Evolutionary conservation across 2,329 filamentous ascomycete species (phyloP), one percentile per base, ranked within the genome.

Genomic region (Phoma herbarum): DNA sequence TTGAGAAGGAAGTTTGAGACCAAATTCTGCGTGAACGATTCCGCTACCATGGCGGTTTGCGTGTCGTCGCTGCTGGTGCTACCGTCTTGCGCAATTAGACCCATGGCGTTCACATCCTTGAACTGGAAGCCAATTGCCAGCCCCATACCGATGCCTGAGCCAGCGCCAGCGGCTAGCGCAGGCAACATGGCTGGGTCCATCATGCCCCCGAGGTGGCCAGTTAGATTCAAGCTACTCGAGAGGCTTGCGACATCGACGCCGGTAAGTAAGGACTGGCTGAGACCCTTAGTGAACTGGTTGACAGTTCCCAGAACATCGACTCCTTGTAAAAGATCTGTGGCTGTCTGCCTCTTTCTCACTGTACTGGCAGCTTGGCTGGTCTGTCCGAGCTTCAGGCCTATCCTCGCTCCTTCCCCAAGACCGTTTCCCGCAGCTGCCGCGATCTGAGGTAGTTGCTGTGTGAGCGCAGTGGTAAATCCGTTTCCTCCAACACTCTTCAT

Each of bases 101-200:
- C 46, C 10, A 39, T 25, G 3, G 59, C 57, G 9, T 60, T 50
- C 6, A 29, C 47, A 26, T 60, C 6, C 12, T 62, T 69, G 43
- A 65, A 51, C 4, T 57, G 52, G 11, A 73, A 33, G 1, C 71
- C 70, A 33, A 72, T 54, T 1, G 71, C 67, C 2, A 67, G 26
- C 0, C 71, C 70, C 52, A 67, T 62, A 0, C 71, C 71, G 31
- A 72, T 66, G 1, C 71, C 71, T 5, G 70, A 67, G 25, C 71
- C 71, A 49, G 69, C 67, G 12, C 71, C 71, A 18, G 69, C 62
- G n/a, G 65, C 69, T 4, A 73, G 35, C 16, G 66, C 63, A 1
- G 64, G 49, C 18, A 74, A 31, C 58, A 63, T 64, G 2, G 47
- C 50, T n/a, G 69, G 33, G 22, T 65, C 55, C 6, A 58, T 3